Evolutionary conservation across 1,284 basidiomycete species (phyloP), one percentile per base, ranked within the genome.

Genomic region (Cerioporus squamosus): DNA sequence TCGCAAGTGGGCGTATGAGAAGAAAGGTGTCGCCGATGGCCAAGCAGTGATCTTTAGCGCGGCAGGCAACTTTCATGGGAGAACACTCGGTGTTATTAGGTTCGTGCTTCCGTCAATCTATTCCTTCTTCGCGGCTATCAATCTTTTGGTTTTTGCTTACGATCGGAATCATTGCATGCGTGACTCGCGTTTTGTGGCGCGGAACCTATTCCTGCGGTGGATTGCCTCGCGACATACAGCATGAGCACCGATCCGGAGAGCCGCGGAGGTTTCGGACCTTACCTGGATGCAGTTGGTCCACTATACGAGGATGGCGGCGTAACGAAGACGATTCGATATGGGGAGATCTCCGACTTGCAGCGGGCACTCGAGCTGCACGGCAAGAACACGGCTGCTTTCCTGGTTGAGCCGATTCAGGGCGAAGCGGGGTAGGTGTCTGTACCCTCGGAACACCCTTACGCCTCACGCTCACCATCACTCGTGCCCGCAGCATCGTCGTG

Each of bases 321-420:
- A 23, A 64, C 76, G 6, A 79, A 77, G 62, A 81, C 76, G 5
- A 95, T 98, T 68, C 83, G 93, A 53, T 97, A 90, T 76, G 94
- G 94, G 51, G 82, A 90, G 63, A 80, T 91, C 29, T 86, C 88
- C 44, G 97, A 97, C 72, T 76, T 99, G 22, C 88, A 93, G 75
- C 80, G 81, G 22, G 96, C 93, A 1, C 77, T 99, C 38, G 87
- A 94, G 64, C 76, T 90, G 55, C 83, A 95, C 73, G 95, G 97
- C 22, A 77, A 91, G 63, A 84, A 93, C 64, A 88, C 94, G 29
- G 96, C 95, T 10, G 97, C 94, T 1, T 96, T 99, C 80, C 83
- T 99, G 59, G 85, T 99, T 8, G 97, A 99, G 77, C 97, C 97
- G 5, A 98, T 99, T 67, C 97, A 99, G 75, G 97, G 97, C 33